Evolutionary conservation across 2,329 filamentous ascomycete species (phyloP).

Genomic region (Ophioceras dolichostomum): DNA sequence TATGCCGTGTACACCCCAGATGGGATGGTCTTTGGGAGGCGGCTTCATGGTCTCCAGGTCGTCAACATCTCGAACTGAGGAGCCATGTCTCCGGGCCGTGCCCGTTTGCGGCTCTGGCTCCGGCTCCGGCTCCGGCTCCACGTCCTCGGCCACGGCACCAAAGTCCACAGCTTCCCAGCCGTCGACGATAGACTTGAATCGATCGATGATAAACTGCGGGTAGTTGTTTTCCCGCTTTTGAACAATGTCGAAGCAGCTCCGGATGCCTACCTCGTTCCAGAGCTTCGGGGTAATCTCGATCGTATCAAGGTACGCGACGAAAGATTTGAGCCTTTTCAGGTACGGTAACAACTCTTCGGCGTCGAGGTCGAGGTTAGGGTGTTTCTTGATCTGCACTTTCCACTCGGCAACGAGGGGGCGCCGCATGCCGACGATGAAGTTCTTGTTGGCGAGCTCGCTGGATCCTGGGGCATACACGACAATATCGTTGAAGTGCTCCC

Average conservation of each 20-base stretch:
- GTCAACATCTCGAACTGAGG: neutral
- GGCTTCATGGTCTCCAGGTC: conserved; percentile 1
- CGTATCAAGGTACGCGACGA: conserved; percentile 1
- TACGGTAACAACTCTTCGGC: neutral
- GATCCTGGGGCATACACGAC: neutral
- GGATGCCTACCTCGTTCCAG: neutral
- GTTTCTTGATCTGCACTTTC: neutral
- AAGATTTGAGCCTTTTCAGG: neutral
- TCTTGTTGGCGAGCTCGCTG: neutral
- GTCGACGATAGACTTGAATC: neutral
- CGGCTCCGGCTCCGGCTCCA: neutral
- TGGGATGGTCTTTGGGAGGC: conserved; percentile 12
- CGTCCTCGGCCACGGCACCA: neutral
- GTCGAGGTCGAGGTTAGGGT: neutral
- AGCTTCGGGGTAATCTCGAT: neutral
- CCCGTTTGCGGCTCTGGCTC: neutral
- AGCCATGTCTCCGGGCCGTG: no score
- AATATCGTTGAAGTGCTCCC: conserved; percentile 3
- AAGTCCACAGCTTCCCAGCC: neutral
- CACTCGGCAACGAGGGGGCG: neutral
- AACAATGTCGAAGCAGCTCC: neutral
- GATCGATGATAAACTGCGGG: neutral
- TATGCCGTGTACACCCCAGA: conserved; percentile 17
- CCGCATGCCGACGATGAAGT: neutral
- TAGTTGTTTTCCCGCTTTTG: neutral